A percentile compares a stretch with the other conserved stretches of the same genome.
These are phyloP conservation scores for Clohesyomyces aquaticus DNA, from an alignment of 495 filamentous ascomycete species.

Conservation along the genomic window DNA sequence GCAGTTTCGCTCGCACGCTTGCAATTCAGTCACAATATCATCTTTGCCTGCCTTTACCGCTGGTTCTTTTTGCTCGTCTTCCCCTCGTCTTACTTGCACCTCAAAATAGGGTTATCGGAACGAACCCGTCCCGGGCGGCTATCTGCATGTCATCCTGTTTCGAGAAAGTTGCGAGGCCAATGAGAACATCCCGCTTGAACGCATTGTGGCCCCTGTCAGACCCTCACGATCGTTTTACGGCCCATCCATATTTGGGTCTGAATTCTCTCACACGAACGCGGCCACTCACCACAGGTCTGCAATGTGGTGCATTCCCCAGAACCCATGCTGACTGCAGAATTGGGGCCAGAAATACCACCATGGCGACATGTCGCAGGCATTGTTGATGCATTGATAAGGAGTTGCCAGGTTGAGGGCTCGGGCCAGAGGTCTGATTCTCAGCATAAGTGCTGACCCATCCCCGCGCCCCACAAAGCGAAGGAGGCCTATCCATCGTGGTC, in stretches of 20 bases:
- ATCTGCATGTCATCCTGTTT: constrained; percentile 8
- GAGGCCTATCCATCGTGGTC: neutral
- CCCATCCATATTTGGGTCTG: neutral
- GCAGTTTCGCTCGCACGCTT: no score
- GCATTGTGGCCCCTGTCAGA: neutral
- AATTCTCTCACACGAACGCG: no score
- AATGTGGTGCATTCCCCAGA: neutral
- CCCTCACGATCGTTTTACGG: neutral
- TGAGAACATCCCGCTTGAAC: neutral
- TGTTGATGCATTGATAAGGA: neutral
- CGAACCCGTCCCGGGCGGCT: neutral
- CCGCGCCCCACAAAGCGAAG: neutral
- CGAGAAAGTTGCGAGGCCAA: neutral
- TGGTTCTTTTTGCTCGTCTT: neutral
- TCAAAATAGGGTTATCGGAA: constrained; percentile 11
- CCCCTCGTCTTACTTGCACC: neutral
- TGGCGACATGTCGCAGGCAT: neutral
- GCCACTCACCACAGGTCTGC: neutral
- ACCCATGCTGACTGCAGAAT: neutral
- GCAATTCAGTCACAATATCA: no score
- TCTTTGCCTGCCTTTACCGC: no score
- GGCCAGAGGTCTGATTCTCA: constrained; percentile 6
- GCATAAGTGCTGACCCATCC: constrained; percentile 5
- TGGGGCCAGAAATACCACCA: neutral
- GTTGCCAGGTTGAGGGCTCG: neutral